Evolutionary conservation across 169 alveolate genomes (phyloP).

Genomic region (Plasmodium vinckei): DNA sequence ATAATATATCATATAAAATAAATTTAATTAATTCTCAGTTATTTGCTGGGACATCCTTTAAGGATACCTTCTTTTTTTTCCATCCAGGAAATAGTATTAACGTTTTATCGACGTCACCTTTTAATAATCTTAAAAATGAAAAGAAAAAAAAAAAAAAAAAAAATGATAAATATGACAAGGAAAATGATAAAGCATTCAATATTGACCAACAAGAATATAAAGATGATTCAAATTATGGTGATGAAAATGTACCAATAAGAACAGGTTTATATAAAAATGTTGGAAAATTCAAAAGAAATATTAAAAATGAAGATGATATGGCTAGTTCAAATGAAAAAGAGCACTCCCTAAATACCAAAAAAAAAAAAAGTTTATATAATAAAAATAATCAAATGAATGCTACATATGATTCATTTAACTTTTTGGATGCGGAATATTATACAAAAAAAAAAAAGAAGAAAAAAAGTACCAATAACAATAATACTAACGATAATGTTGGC

Average conservation of each 20-base stretch:
- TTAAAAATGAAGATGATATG: slow-evolving; percentile 14
- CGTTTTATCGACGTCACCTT: not conserved
- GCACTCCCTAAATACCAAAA: not conserved
- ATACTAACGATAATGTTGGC: not conserved
- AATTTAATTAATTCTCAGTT: slow-evolving; percentile 57
- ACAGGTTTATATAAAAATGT: not conserved
- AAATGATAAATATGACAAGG: not conserved
- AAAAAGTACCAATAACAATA: slow-evolving; percentile 1
- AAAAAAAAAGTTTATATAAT: slow-evolving; percentile 13
- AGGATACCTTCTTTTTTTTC: slow-evolving; percentile 41
- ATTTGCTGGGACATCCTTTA: slow-evolving; percentile 57
- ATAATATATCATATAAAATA: slow-evolving; percentile 46
- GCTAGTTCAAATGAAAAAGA: not conserved
- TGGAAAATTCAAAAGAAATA: too few relatives aligned
- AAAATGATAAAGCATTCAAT: not conserved
- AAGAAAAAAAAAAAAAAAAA: not conserved
- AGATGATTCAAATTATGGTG: not conserved
- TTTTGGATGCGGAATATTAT: slow-evolving; percentile 15
- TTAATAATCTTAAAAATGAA: not conserved
- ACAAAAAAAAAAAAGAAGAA: slow-evolving; percentile 32
- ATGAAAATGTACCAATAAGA: not conserved
- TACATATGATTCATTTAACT: slow-evolving; percentile 50
- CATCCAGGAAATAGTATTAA: slow-evolving; percentile 8
- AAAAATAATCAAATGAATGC: slow-evolving; percentile 12
- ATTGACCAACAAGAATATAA: not conserved